A percentile compares a stretch with the other conserved stretches of the same genome.
phyloP scores from a whole-genome alignment of 148 eudicot genomes.

The Silene uniflora region DNA sequence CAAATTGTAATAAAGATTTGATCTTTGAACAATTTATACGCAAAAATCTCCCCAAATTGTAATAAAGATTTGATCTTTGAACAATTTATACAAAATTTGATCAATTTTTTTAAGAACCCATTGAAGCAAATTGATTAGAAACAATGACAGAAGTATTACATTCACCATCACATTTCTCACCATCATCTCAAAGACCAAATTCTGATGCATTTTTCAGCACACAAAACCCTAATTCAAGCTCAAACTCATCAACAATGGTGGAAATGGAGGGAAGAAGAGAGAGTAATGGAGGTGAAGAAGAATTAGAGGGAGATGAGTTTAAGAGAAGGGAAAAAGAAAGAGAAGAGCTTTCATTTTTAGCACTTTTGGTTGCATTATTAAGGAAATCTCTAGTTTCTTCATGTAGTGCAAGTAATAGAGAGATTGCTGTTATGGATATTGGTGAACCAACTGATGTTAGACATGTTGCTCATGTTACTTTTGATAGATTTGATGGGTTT shows the following conservation, averaged over 20 bases:
- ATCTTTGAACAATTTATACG: too few relatives aligned
- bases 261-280: background rate
- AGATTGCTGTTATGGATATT: constrained; percentile 68
- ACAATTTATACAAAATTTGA: constrained; percentile 2
- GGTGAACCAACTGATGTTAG: constrained; percentile 94
- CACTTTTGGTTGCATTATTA: constrained; percentile 60
- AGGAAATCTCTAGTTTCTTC: constrained; percentile 76
- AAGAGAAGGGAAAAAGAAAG: constrained; percentile 55
- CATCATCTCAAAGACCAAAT: constrained; percentile 36
- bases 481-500: constrained; percentile 93
- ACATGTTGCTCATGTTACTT: constrained; percentile 96
- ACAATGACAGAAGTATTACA: constrained; percentile 87
- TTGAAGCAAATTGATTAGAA: background rate
- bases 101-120: background rate
- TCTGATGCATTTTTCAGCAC: constrained; percentile 38
- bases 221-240: constrained; percentile 32
- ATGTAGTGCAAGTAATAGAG: constrained; percentile 37
- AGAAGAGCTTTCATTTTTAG: constrained; percentile 66
- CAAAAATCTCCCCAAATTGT: background rate
- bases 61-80: constrained; percentile 19
- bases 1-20: background rate
- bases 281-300: background rate
- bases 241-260: background rate
- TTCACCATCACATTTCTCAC: constrained; percentile 61
- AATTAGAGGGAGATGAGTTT: constrained; percentile 32